These are phyloP conservation scores for Fusarium secorum DNA, from an alignment of 2,329 filamentous ascomycete genomes.

Conservation along the genomic window DNA sequence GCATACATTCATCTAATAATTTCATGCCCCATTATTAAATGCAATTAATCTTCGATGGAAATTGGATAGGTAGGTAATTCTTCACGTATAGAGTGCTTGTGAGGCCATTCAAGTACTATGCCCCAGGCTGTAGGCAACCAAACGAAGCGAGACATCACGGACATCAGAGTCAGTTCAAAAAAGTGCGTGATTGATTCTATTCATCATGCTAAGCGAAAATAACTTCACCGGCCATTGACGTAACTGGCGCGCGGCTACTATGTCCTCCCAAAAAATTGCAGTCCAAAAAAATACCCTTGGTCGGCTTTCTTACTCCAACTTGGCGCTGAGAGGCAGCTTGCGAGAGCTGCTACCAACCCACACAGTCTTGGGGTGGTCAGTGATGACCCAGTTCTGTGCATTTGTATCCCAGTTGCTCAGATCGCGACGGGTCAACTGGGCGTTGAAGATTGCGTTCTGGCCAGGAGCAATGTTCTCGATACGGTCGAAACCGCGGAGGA, in stretches of 20 bases:
- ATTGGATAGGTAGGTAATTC: background rate
- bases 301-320: slow-evolving; percentile 16
- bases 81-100: too few relatives aligned
- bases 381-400: slow-evolving; percentile 85
- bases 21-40: accelerated
- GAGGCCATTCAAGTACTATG: background rate
- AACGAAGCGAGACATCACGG: background rate
- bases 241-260: slow-evolving; percentile 2
- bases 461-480: slow-evolving; percentile 73
- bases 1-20: too few relatives aligned
- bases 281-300: background rate
- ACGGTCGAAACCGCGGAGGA: slow-evolving; percentile 83
- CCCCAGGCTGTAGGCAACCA: background rate
- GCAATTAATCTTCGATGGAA: background rate
- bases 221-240: slow-evolving; percentile 12
- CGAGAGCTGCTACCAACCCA: slow-evolving; percentile 64
- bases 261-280: background rate
- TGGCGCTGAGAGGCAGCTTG: slow-evolving; percentile 56
- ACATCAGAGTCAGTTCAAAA: background rate
- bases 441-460: slow-evolving; percentile 70
- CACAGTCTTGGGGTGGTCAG: slow-evolving; percentile 59
- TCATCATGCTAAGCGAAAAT: background rate
- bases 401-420: slow-evolving; percentile 84
- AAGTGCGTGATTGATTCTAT: background rate
- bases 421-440: slow-evolving; percentile 78